Conservation (phyloP, 306 rosid species). For the Purshia tridentata region DNA sequence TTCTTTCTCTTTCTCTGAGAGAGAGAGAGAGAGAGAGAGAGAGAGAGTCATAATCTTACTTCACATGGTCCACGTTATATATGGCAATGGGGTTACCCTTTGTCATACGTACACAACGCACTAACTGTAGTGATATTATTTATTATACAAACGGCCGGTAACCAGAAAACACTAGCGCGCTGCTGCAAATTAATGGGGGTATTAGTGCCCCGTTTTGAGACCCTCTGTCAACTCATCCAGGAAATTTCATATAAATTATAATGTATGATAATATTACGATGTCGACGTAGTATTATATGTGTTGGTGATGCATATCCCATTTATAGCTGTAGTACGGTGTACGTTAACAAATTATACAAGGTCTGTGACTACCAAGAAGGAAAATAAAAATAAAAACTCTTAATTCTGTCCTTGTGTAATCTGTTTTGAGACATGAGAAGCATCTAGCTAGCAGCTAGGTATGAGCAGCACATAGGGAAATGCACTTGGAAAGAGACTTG, state of each 20-base stretch:
- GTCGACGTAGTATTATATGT: too few species aligned
- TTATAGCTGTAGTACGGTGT: too few species aligned
- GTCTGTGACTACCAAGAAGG: too few species aligned
- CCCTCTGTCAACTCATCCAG: too few species aligned
- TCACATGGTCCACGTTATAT: constrained; percentile 16
- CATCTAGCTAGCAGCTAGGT: too few species aligned
- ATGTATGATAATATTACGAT: too few species aligned
- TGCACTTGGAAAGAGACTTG: constrained; percentile 34
- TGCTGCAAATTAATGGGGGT: neutral
- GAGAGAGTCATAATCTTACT: neutral
- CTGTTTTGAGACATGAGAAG: constrained; percentile 7
- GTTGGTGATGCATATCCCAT: too few species aligned
- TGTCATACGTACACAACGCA: neutral
- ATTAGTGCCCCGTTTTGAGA: neutral
- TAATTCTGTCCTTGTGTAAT: neutral
- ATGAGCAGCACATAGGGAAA: constrained; percentile 23
- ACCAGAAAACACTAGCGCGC: neutral
- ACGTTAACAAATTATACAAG: too few species aligned
- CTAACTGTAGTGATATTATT: constrained; percentile 4
- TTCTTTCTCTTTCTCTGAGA: too few species aligned
- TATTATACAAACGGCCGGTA: neutral
- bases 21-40: too few species aligned
- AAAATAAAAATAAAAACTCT: neutral
- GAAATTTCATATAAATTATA: too few species aligned
- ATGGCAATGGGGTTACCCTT: neutral